phyloP scores from a whole-genome alignment of 306 rosid genomes.

The Acacia crassicarpa region DNA sequence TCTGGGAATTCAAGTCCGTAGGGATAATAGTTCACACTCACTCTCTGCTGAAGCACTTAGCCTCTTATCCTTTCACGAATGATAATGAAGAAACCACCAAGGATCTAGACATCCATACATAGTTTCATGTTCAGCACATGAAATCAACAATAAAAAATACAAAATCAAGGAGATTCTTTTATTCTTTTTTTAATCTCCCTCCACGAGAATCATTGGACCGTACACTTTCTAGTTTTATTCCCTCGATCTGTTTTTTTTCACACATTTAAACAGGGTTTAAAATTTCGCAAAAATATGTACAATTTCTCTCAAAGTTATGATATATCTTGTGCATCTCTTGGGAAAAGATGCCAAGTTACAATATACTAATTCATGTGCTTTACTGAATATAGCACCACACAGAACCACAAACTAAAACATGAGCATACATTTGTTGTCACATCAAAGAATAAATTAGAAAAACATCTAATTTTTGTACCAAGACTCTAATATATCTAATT shows the following conservation, averaged over 20 bases:
- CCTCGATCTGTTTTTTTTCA: neutral
- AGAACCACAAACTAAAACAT: neutral
- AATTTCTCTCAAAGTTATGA: neutral
- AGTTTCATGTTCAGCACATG: neutral
- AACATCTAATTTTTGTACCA: neutral
- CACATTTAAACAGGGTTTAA: neutral
- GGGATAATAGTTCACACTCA: neutral
- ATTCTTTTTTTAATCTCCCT: neutral
- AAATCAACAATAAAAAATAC: neutral
- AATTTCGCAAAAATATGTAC: neutral
- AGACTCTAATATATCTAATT: neutral
- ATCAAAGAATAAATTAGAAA: slow-evolving; percentile 17
- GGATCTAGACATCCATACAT: neutral
- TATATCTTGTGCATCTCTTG: neutral
- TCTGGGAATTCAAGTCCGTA: neutral
- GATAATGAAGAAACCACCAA: neutral
- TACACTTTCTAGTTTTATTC: neutral
- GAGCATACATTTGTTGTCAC: neutral
- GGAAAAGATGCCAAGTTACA: neutral
- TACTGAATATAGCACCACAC: neutral
- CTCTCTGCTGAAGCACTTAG: neutral
- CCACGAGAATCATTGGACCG: neutral
- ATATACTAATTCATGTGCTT: neutral
- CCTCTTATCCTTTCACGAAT: neutral
- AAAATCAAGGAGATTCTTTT: neutral